Evolutionary conservation across 345 rosid genomes (phyloP).

Genomic region (Acer yangbiense): DNA sequence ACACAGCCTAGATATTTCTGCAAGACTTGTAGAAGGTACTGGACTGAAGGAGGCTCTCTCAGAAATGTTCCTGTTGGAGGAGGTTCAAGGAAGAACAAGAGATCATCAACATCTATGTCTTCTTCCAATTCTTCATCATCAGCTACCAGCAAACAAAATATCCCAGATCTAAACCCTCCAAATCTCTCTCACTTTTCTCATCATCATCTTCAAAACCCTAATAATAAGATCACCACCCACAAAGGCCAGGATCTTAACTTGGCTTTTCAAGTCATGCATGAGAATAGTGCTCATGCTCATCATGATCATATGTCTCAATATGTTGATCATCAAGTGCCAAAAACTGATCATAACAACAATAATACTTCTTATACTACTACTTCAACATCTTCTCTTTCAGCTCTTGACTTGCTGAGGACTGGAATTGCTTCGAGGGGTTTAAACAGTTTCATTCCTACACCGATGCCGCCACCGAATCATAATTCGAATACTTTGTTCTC

Average conservation of each 20-base stretch:
- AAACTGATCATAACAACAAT: conserved; percentile 22
- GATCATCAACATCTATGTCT: conserved; percentile 27
- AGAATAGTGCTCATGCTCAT: conserved; percentile 22
- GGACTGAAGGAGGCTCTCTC: conserved; percentile 64
- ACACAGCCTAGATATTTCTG: conserved; percentile 57
- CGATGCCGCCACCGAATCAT: conserved; percentile 18
- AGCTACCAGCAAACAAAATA: conserved; percentile 24
- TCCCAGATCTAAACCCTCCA: conserved; percentile 59
- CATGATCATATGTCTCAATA: conserved; percentile 30
- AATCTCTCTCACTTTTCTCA: conserved; percentile 37
- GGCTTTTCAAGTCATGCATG: conserved; percentile 40
- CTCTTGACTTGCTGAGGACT: conserved; percentile 47
- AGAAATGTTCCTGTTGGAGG: conserved; percentile 64
- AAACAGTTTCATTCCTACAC: conserved; percentile 38
- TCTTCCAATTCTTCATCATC: conserved; percentile 19
- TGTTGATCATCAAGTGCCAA: conserved; percentile 22
- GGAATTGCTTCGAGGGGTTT: conserved; percentile 42
- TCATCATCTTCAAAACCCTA: conserved; percentile 53
- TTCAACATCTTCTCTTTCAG: conserved; percentile 35
- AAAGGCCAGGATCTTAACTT: conserved; percentile 53
- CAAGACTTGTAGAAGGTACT: conserved; percentile 59
- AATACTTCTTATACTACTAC: conserved; percentile 17
- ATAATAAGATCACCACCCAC: conserved; percentile 8
- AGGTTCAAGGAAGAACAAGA: conserved; percentile 57
- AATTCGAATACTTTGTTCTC: conserved; percentile 38